Conservation (phyloP, 2,329 filamentous ascomycete species). For the Fusarium verrucosum region DNA sequence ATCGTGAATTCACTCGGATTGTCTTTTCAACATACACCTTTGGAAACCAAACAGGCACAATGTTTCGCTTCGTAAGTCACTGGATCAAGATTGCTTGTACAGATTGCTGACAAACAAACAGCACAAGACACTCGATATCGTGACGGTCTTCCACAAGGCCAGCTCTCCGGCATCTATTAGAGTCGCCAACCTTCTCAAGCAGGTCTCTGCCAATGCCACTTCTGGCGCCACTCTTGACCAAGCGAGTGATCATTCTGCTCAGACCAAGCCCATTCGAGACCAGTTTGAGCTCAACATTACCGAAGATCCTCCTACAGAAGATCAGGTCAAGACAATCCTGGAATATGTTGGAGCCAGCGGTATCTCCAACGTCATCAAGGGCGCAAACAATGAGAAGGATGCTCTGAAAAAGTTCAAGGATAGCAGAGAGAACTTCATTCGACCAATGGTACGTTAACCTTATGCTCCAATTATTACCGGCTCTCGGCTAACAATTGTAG, state of each 20-base stretch:
- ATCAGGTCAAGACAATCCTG: slow-evolving; percentile 84
- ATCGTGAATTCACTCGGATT: slow-evolving; percentile 4
- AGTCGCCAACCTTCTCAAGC: slow-evolving; percentile 80
- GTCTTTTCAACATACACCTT: slow-evolving; percentile 3
- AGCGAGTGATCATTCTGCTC: slow-evolving; percentile 74
- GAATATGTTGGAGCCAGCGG: slow-evolving; percentile 77
- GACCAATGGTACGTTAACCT: slow-evolving; percentile 73
- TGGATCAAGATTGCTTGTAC: background rate
- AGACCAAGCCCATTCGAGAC: slow-evolving; percentile 63
- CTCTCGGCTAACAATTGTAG: slow-evolving; percentile 42
- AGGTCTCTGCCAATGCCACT: slow-evolving; percentile 75
- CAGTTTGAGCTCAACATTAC: slow-evolving; percentile 90
- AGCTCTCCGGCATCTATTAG: slow-evolving; percentile 75
- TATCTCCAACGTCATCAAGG: slow-evolving; percentile 72
- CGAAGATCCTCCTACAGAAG: slow-evolving; percentile 79
- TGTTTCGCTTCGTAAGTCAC: slow-evolving; percentile 59
- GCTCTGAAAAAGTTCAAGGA: slow-evolving; percentile 82
- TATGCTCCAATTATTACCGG: background rate
- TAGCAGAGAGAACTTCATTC: slow-evolving; percentile 72
- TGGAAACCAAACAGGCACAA: slow-evolving; percentile 41
- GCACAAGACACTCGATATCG: slow-evolving; percentile 85
- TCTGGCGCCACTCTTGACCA: slow-evolving; percentile 78
- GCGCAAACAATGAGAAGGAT: slow-evolving; percentile 77
- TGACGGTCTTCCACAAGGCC: slow-evolving; percentile 95
- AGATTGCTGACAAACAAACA: slow-evolving; percentile 50